Base-by-base conservation (phyloP, 176 grass and related monocot species). In the Hsuehochloa calcarea region DNA sequence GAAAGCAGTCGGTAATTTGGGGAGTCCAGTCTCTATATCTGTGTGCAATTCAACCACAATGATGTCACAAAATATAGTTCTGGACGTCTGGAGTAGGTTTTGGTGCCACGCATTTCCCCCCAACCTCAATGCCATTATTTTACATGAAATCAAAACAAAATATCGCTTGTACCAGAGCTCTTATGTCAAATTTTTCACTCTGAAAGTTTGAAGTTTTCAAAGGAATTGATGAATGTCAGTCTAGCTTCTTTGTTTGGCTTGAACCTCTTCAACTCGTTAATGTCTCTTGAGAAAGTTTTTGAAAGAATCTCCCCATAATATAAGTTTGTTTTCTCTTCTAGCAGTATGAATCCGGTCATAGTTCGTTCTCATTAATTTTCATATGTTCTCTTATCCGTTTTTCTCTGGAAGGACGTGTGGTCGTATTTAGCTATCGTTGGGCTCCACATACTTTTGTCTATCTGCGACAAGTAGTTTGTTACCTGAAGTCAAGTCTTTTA, bases 321-420 rank as follows among this genome's bases (percentile, higher is more conserved):
- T 56, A 72, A 67, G 29, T 25, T 72, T n/a, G 0, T 20, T 38
- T 59, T 22, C 49, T 47, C 0, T 26, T 60, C 8, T 68, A 67
- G 2, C 4, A 64, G 19, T 80, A 55, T 40, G 23, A 62, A 61
- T 71, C 12, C 39, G 52, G n/a, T 14, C 9, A 7, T 31, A 70
- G 65, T 70, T 62, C 5, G 12, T 83, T 69, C 31, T 71, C 73
- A 71, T 88, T 62, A 71, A 40, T 23, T 75, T 79, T 39, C 5
- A 13, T 49, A 68, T 72, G 34, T 66, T 89, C 54, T 69, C 27
- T 35, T 45, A 31, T 83, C 31, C 20, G 67, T 74, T 84, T 7
- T 40, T 67, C 27, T 58, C 37, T 73, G n/a, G 40, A 23, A 26
- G 68, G 13, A 63, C 40, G 29, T 66, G 8, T 77, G 27, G 52